These are phyloP conservation scores for Papilionanthe hybrid DNA, from an alignment of 116 monocot genomes.

Conservation along the genomic window DNA sequence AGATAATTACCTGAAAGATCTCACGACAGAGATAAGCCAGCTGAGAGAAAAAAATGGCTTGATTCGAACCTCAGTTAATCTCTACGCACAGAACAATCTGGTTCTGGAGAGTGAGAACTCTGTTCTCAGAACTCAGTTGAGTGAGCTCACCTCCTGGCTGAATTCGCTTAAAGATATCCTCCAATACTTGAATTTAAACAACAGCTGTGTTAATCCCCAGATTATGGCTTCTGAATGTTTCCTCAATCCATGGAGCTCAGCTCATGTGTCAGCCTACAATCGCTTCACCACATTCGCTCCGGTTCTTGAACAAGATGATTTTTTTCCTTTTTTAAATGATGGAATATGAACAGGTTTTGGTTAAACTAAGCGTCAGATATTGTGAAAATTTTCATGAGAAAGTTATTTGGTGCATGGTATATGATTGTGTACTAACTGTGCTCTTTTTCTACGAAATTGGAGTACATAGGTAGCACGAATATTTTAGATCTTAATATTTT, in stretches of 20 bases:
- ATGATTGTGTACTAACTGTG: too few relatives aligned
- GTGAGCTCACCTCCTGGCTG: conserved; percentile 22
- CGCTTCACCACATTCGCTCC: neutral
- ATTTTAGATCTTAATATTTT: too few relatives aligned
- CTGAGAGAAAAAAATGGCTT: conserved; percentile 16
- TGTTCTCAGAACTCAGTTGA: conserved; percentile 18
- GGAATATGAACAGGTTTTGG: neutral
- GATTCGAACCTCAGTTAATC: neutral
- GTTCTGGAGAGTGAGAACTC: conserved; percentile 22
- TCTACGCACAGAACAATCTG: conserved; percentile 1
- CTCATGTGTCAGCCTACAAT: conserved; percentile 2
- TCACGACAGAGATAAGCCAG: conserved; percentile 5
- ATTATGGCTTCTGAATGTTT: neutral
- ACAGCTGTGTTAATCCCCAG: neutral
- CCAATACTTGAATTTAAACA: neutral
- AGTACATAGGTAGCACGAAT: too few relatives aligned
- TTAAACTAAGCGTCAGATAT: neutral
- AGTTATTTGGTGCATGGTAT: too few relatives aligned
- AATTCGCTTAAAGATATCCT: conserved; percentile 19
- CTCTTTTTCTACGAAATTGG: too few relatives aligned
- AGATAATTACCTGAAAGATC: conserved; percentile 18
- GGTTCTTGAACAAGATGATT: neutral
- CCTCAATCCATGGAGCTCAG: neutral
- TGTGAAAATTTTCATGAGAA: neutral
- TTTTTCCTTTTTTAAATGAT: neutral